phyloP scores from a whole-genome alignment of 352 stramenopile species.

The Globisporangium carolinianum region DNA sequence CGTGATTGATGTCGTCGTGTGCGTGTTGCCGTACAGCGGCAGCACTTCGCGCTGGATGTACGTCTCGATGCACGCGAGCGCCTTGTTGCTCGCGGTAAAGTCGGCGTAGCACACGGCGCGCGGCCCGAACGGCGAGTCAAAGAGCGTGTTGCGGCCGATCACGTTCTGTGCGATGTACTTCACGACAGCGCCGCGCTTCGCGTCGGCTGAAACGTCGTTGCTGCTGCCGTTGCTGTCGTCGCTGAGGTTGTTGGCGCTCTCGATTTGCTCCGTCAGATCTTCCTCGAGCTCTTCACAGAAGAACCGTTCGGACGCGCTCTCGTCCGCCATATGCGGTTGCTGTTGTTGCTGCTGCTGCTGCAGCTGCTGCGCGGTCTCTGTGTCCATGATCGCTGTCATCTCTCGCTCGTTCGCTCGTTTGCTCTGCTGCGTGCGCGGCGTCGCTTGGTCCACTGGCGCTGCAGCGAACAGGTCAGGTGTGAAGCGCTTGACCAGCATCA shows the following conservation, averaged over 20 bases:
- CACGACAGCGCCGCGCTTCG: conserved; percentile 18
- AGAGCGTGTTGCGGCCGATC: conserved; percentile 35
- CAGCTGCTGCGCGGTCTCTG: conserved; percentile 1
- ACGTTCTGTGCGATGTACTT: conserved; percentile 34
- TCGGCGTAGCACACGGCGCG: conserved; percentile 91
- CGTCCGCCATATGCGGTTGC: not conserved
- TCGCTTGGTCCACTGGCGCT: not conserved
- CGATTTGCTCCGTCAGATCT: conserved; percentile 39
- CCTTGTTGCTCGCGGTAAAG: conserved; percentile 90
- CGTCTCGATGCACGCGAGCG: conserved; percentile 84
- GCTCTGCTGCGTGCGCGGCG: too few species aligned
- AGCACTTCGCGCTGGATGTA: conserved; percentile 87
- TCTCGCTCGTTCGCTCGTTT: not conserved
- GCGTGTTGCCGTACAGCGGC: conserved; percentile 96
- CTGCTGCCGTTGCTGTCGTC: not conserved
- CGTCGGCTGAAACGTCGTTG: conserved; percentile 1
- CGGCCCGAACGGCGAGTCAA: conserved; percentile 62
- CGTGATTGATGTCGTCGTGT: conserved; percentile 88
- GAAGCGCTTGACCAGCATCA: too few species aligned
- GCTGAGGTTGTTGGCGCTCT: conserved; percentile 7
- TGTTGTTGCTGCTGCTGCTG: not conserved
- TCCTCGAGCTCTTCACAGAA: conserved; percentile 81
- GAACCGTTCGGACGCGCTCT: conserved; percentile 28
- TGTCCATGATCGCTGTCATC: conserved; percentile 10
- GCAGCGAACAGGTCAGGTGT: too few species aligned